These are phyloP conservation scores for Secale cereale DNA, from an alignment of 176 grass and related monocot genomes.

Conservation along the genomic window DNA sequence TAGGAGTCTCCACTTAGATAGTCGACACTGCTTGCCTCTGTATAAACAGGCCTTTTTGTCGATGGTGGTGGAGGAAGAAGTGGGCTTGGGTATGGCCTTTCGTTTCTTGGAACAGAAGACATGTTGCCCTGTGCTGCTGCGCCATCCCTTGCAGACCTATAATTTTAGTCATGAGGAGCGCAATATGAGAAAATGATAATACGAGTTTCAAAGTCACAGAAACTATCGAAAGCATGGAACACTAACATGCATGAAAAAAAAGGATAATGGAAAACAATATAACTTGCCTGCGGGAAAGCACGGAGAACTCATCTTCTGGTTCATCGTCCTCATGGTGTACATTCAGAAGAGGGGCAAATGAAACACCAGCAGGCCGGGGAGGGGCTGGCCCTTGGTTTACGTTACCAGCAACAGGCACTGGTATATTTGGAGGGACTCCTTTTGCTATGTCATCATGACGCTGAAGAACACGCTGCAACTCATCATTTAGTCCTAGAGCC, in stretches of 20 bases:
- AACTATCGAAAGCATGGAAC: constrained; percentile 8
- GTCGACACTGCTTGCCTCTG: constrained; percentile 39
- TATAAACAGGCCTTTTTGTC: constrained; percentile 61
- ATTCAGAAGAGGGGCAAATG: constrained; percentile 79
- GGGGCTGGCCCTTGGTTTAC: constrained; percentile 42
- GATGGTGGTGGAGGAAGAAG: constrained; percentile 75
- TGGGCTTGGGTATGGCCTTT: constrained; percentile 44
- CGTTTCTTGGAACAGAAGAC: constrained; percentile 38
- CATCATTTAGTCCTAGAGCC: constrained; percentile 87
- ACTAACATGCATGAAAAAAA: constrained; percentile 7
- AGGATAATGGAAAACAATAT: background rate
- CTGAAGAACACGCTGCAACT: constrained; percentile 84
- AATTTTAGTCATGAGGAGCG: constrained; percentile 1
- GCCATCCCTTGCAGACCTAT: constrained; percentile 67
- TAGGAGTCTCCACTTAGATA: constrained; percentile 71
- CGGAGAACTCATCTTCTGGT: constrained; percentile 67
- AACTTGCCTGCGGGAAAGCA: constrained; percentile 75
- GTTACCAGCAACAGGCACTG: constrained; percentile 36
- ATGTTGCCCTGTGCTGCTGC: constrained; percentile 44
- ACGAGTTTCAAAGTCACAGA: background rate
- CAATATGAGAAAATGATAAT: constrained; percentile 6
- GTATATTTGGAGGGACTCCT: constrained; percentile 31
- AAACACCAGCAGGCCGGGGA: constrained; percentile 37
- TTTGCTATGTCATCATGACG: constrained; percentile 84
- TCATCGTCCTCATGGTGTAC: constrained; percentile 77